Base-by-base conservation (phyloP, 306 rosid genomes). In the Cajanus cajan region DNA sequence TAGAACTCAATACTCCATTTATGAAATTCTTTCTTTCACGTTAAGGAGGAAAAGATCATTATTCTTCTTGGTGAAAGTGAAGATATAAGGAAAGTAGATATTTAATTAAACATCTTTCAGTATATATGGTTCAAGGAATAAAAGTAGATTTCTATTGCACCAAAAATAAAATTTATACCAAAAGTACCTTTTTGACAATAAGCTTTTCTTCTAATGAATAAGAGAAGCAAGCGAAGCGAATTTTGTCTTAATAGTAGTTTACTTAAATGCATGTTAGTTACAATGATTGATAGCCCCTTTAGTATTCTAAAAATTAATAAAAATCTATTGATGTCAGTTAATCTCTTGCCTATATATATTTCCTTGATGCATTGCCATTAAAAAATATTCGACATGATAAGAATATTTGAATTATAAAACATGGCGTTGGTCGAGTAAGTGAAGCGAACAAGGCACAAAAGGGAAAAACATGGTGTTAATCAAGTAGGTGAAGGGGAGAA, bases 371-470 rank as follows among this genome's bases (percentile, higher is more conserved):
- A 18, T 16, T 58, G 58, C 44, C 44, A 39, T 72, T n/a, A 63
- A 61, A 73, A 81, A 69, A 62, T 74, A 74, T 82, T 82, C 80
- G 57, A 41, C 41, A 16, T 68, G 71, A 74, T 78, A 71, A 74
- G 62, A 72, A 79, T 61, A 61, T 83, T 41, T 88, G 82, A 80
- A 70, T 74, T 80, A 77, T 80, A 72, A 85, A 80, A 63, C 76
- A 50, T 66, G 54, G 87, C 31, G 83, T 71, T 82, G 83, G 83
- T 83, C 72, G 73, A 64, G 66, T 83, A 57, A 77, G 83, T 67
- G 76, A 82, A 68, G 85, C 18, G 74, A 73, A 86, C 80, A 87
- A 82, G 73, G 79, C 78, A 79, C 74, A 64, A 84, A 79, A 82
- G 0, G 22, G 2, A 51, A 63, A 63, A 34, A 50, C 39, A 54